These are phyloP conservation scores for Ascobolus immersus DNA, from an alignment of 495 filamentous ascomycete species.

Conservation along the genomic window DNA sequence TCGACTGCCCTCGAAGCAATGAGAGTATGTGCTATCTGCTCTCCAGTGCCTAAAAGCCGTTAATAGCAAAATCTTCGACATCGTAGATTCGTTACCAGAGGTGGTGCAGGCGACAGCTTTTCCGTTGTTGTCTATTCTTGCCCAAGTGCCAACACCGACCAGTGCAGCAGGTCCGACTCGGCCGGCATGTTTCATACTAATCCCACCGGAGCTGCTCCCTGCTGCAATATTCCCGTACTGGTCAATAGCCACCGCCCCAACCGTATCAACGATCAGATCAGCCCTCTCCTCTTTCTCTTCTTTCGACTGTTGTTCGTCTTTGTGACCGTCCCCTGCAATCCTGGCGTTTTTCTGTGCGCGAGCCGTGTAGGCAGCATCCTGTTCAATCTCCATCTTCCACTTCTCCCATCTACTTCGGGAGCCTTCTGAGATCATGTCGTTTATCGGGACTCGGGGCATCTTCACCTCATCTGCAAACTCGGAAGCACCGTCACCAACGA, in stretches of 20 bases:
- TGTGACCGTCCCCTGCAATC: conserved; percentile 5
- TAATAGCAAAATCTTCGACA: not conserved
- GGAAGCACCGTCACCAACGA: conserved; percentile 60
- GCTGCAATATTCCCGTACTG: conserved; percentile 66
- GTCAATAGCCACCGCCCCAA: conserved; percentile 85
- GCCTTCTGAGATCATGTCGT: conserved; percentile 46
- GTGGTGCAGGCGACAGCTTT: conserved; percentile 13
- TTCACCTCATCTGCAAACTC: conserved; percentile 61
- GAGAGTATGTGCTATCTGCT: conserved; percentile 79
- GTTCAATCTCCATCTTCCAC: conserved; percentile 50
- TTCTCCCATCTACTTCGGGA: conserved; percentile 45
- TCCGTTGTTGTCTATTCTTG: conserved; percentile 10
- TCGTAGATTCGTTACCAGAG: conserved; percentile 9
- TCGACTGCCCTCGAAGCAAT: conserved; percentile 16
- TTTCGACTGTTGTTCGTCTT: conserved; percentile 4
- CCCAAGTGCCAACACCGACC: conserved; percentile 57
- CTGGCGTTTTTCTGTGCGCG: conserved; percentile 1
- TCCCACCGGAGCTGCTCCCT: conserved; percentile 94
- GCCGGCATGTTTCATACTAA: conserved; percentile 89
- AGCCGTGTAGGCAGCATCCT: not conserved
- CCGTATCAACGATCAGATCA: conserved; percentile 64
- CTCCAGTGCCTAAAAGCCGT: conserved; percentile 47
- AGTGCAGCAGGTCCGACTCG: conserved; percentile 78
- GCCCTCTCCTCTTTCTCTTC: conserved; percentile 14
- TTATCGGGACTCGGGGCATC: conserved; percentile 39